Base-by-base conservation (phyloP, 768 basidiomycete species). In the Porphyrellus cyaneotinctus region DNA sequence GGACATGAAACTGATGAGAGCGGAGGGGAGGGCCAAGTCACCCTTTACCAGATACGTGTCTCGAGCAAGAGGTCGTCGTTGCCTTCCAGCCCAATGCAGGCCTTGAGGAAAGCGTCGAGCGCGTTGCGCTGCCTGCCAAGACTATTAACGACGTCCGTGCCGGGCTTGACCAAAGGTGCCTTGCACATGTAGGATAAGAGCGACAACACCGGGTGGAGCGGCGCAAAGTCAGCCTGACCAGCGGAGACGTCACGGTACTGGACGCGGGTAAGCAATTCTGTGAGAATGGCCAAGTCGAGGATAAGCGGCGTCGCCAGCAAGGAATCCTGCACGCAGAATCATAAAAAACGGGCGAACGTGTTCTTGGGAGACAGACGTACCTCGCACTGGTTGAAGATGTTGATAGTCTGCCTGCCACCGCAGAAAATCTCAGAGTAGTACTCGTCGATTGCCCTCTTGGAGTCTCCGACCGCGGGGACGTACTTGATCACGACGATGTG, bases 351-450 rank as follows among this genome's bases (percentile, higher is more conserved):
- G 9, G 7, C 0, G 1, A 31, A 13, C 0, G 0, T 15, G 6
- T 10, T 14, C n/a, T n/a, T n/a, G n/a, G 7, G 11, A 20, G 26
- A 28, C 26, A 28, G 26, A 66, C 79, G 13, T 58, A 86, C 87
- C 78, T 95, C 93, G 78, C 95, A 97, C 72, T 95, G 90, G 71
- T 97, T 97, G 82, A 95, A 97, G 74, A 93, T 91, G 70, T 91
- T 93, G 78, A 97, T 94, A 12, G 89, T 91, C 58, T 88, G 90
- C 57, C 91, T 78, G 26, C 95, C 95, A 60, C 95, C 95, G 66
- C 95, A 95, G 76, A 95, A 87, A 64, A 98, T 94, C 79, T 98
- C 95, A 12, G 91, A 95, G 72, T 94, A 93, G 74, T 97, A 98
- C 77, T 97, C 95, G 73, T 98, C 97, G 78, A 98, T 93, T n/a